Evolutionary conservation across 2,329 filamentous ascomycete genomes (phyloP).

Genomic region (Aureobasidium subglaciale): DNA sequence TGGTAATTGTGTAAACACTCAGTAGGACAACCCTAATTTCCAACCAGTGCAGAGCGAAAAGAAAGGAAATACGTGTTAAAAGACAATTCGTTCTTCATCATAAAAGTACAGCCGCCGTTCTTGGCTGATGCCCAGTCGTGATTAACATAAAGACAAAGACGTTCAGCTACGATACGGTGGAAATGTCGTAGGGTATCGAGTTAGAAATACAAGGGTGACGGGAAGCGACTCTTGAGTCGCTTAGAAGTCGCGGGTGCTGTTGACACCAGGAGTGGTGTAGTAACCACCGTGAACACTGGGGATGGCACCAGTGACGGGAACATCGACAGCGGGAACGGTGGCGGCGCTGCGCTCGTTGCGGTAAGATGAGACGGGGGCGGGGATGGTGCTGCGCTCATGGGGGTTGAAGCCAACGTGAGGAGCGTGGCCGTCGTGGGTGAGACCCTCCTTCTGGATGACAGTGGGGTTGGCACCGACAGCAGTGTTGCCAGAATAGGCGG

Average conservation of each 20-base stretch:
- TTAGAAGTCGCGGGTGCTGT: slow-evolving; percentile 7
- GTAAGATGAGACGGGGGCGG: not conserved
- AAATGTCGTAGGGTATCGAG: not conserved
- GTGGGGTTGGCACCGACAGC: slow-evolving; percentile 31
- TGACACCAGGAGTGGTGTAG: slow-evolving; percentile 35
- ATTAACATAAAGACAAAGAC: not conserved
- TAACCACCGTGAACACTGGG: slow-evolving; percentile 32
- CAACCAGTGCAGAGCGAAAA: not conserved
- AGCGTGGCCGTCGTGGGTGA: slow-evolving; percentile 18
- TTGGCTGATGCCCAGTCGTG: not conserved
- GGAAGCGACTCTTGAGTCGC: not conserved
- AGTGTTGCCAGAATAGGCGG: slow-evolving; percentile 44
- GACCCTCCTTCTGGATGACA: slow-evolving; percentile 21
- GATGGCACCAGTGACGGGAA: slow-evolving; percentile 22
- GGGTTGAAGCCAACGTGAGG: slow-evolving; percentile 26
- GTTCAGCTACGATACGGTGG: not conserved
- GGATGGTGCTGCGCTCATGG: slow-evolving; percentile 31
- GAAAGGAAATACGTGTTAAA: not conserved
- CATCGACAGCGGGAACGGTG: not conserved
- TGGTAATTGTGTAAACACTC: not conserved
- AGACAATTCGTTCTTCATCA: not conserved
- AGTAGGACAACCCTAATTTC: not conserved
- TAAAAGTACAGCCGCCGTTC: not conserved
- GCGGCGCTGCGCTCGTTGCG: not conserved
- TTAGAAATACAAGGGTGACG: not conserved